Base-by-base conservation (phyloP, 2,329 filamentous ascomycete genomes). In the Aspergillus japonicus region DNA sequence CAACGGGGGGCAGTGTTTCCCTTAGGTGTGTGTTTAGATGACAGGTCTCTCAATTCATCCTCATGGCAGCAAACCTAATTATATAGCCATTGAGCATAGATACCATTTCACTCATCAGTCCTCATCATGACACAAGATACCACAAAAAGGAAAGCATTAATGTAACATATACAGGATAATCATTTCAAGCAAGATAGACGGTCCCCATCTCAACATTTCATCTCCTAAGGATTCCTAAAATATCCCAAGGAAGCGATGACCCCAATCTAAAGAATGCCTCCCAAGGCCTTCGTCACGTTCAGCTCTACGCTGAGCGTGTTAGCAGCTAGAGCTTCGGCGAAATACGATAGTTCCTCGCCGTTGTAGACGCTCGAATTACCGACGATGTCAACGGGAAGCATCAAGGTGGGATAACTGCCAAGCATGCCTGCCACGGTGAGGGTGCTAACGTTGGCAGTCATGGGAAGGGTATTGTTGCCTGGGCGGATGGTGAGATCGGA, bases 341-440 rank as follows among this genome's bases (percentile, higher is more conserved):
- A 87, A 66, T 87, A 87, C 4, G 75, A 68, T 55, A 87, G 64
- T 50, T 81, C 75, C 65, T 82, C 60, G 2, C 81, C 83, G 47
- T 82, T 70, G 59, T 79, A 80, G 0, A 81, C 68, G 49, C 77
- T 80, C 19, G 75, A 78, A 42, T 81, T 82, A 0, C 83, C 84
- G 1, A 73, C 69, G 59, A 87, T 82, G 6, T 76, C 71, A 24
- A 87, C 66, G 2, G 82, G 81, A 1, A 87, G 63, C 5, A 83
- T 68, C 1, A 80, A 82, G n/a, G 79, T 70, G 12, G 70, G 73
- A 69, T 80, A 83, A 3, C 72, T 74, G 2, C 53, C 54, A 4
- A 76, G 51, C 48, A 78, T 35, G 5, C 48, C 62, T 12, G 72
- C 53, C 33, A 82, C 62, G 0, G 74, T 59, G 4, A 65, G 66